Conservation (phyloP, 2,329 filamentous ascomycete genomes). For the Fusarium sp. region DNA sequence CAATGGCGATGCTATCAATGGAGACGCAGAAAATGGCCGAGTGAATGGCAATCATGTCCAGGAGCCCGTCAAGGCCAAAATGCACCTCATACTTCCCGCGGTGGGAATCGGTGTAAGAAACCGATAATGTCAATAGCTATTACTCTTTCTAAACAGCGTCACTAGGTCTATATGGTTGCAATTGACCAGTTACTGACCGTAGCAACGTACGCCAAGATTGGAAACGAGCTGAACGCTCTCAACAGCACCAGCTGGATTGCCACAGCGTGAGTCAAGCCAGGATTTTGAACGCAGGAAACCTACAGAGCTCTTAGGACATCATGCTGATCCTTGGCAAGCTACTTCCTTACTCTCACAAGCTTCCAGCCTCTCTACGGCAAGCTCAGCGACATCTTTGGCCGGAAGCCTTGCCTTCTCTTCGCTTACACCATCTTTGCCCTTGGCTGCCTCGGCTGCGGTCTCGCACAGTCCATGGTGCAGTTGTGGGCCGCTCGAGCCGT, state of each 20-base stretch:
- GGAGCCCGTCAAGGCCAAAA: conserved; percentile 46
- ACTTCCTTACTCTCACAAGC: conserved; percentile 80
- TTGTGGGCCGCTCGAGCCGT: conserved; percentile 72
- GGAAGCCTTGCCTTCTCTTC: conserved; percentile 74
- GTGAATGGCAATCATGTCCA: neutral
- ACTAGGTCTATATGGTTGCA: conserved; percentile 76
- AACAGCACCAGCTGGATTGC: conserved; percentile 83
- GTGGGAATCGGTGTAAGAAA: conserved; percentile 53
- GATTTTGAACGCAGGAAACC: neutral
- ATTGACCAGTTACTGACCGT: conserved; percentile 83
- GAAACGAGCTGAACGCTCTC: conserved; percentile 79
- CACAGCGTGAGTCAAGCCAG: conserved; percentile 49
- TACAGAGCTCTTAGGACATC: neutral
- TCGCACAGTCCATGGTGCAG: conserved; percentile 73
- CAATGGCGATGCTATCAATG: neutral
- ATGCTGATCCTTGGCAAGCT: conserved; percentile 53
- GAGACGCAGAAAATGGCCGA: conserved; percentile 28
- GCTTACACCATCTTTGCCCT: conserved; percentile 73
- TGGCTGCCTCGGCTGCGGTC: conserved; percentile 72
- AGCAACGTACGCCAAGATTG: conserved; percentile 82
- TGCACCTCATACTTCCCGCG: conserved; percentile 53
- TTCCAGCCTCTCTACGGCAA: conserved; percentile 82
- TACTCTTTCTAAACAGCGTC: conserved; percentile 3
- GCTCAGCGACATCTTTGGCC: conserved; percentile 77
- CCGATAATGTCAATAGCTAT: neutral